Base-by-base conservation (phyloP, 768 basidiomycete genomes). In the Agaricus subrufescens region DNA sequence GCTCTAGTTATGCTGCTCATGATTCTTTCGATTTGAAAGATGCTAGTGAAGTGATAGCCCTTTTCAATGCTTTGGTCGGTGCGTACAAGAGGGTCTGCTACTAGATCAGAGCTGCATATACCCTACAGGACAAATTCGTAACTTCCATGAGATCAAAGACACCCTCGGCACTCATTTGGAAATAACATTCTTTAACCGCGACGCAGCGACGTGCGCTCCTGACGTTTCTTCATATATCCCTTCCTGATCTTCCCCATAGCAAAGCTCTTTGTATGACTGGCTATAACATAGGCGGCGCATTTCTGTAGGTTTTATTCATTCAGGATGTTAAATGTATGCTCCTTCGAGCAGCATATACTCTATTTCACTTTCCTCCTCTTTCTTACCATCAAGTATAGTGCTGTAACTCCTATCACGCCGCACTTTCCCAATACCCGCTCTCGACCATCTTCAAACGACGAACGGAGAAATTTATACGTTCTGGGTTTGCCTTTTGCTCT, bases 391-490 rank as follows among this genome's bases (percentile, higher is more conserved):
- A 38, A 25, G 38, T 10, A 38, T 59, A 82, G 82, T 23, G 62
- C 71, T 50, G 73, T 78, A 52, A 71, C 71, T 12, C 64, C 73
- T 12, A 65, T 75, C 55, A 57, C 63, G 23, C 44, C 65, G 40
- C 57, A 66, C 48, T 45, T 64, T 46, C 57, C 65, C 23, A 61
- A 62, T 50, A 51, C 62, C 54, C 60, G 69, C 50, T 25, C 40
- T 46, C 60, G 66, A 58, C 61, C 61, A 51, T 11, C 34, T 34
- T 59, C 71, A 27, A 60, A 71, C 52, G 77, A 76, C 62, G 79
- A 84, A 62, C 87, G 90, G 50, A 80, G 90, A 56, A 93, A 93
- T 65, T 81, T 93, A 42, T 93, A 93, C 61, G 89, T 91, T 40
- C 83, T 93, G 27, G 91, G 90, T 12, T 69, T 93, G 51, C 91